phyloP scores from a whole-genome alignment of 1,139 yeast species.

The Blastobotrys proliferans region DNA sequence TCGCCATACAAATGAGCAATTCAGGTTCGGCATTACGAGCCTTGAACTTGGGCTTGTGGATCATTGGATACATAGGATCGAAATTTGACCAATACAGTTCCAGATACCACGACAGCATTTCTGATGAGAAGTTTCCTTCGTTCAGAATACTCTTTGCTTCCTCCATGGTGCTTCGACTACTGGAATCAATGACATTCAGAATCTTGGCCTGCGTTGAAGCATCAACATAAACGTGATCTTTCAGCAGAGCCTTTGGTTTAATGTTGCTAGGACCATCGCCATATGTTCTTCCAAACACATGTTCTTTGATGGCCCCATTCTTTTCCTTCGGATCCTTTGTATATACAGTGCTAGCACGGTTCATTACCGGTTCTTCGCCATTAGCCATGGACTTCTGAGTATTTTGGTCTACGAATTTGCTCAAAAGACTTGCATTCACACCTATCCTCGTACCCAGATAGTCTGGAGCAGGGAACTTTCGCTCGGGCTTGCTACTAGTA shows the following conservation, averaged over 20 bases:
- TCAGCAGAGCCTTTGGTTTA: not conserved
- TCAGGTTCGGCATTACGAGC: constrained; percentile 29
- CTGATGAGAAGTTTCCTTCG: constrained; percentile 17
- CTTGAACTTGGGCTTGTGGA: constrained; percentile 35
- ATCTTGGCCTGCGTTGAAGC: constrained; percentile 11
- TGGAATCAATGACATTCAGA: constrained; percentile 17
- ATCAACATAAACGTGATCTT: constrained; percentile 12
- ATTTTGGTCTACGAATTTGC: constrained; percentile 8
- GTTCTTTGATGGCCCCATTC: constrained; percentile 14
- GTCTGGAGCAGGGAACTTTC: constrained; percentile 5
- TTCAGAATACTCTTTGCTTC: not conserved
- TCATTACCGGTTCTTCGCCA: constrained; percentile 7
- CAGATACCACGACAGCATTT: constrained; percentile 23
- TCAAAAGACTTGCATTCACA: constrained; percentile 10
- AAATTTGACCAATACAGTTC: constrained; percentile 35
- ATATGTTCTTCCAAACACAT: constrained; percentile 16
- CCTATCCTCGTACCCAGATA: constrained; percentile 13
- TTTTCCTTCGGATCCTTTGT: constrained; percentile 12
- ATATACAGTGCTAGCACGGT: constrained; percentile 14
- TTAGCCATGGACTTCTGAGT: constrained; percentile 3
- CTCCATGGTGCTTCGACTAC: constrained; percentile 15
- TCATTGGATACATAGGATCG: constrained; percentile 35
- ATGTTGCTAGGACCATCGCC: not conserved
- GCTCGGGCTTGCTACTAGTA: not conserved
- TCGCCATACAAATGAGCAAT: constrained; percentile 33